Evolutionary conservation across 2,329 filamentous ascomycete species (phyloP).

Genomic region (Fusarium sp.): DNA sequence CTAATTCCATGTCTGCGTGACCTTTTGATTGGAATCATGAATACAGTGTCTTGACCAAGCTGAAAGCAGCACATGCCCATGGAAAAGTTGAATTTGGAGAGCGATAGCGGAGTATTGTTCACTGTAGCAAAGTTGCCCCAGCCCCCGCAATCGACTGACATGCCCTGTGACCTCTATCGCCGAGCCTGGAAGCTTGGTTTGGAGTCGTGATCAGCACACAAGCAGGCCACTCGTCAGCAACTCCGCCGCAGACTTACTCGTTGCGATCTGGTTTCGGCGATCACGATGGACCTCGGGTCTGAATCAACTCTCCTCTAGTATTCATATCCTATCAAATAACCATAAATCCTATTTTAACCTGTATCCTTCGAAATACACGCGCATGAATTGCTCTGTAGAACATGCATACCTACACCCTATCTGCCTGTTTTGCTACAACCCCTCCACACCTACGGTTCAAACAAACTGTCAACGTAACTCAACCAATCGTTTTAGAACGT

Average conservation of each 20-base stretch:
- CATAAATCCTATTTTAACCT: background rate
- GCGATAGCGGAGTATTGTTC: conserved; percentile 20
- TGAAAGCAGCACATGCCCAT: background rate
- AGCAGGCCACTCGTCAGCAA: conserved; percentile 34
- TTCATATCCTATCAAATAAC: conserved; percentile 7
- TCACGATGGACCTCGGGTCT: conserved; percentile 19
- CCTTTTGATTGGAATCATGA: conserved; percentile 2
- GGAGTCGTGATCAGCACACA: conserved; percentile 35
- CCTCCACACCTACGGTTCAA: conserved; percentile 12
- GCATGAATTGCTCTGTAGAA: background rate
- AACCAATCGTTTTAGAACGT: conserved; percentile 20
- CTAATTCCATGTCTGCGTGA: conserved; percentile 20
- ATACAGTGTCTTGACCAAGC: background rate
- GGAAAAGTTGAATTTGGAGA: background rate
- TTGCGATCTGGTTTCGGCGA: conserved; percentile 11
- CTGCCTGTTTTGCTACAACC: conserved; percentile 10
- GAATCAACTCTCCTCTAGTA: background rate
- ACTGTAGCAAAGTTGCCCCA: conserved; percentile 5
- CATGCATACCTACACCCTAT: background rate
- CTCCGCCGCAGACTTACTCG: conserved; percentile 7
- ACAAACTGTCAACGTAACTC: conserved; percentile 12
- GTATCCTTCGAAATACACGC: background rate
- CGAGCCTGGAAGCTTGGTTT: conserved; percentile 4
- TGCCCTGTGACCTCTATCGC: conserved; percentile 36
- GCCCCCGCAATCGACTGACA: conserved; percentile 38